Evolutionary conservation across 2,329 filamentous ascomycete genomes (phyloP).

Genomic region (Fusarium chaquense): DNA sequence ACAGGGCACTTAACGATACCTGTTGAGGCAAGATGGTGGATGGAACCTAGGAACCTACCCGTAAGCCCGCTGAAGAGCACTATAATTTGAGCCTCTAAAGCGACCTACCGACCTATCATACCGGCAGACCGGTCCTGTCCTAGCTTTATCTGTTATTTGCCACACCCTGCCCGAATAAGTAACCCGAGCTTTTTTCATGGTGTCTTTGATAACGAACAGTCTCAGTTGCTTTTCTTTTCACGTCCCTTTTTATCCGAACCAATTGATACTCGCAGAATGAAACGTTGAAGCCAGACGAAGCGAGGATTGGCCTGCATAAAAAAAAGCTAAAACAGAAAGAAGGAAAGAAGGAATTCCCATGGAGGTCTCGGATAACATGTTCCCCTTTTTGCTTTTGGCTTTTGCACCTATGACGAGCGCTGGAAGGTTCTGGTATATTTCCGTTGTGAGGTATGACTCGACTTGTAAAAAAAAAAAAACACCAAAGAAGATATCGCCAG

Average conservation of each 20-base stretch:
- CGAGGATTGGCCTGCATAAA: slow-evolving; percentile 18
- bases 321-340: neutral
- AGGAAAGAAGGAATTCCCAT: neutral
- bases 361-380: neutral
- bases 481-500: slow-evolving; percentile 36
- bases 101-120: neutral
- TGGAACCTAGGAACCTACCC: neutral
- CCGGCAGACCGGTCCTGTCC: slow-evolving; percentile 28
- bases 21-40: slow-evolving; percentile 17
- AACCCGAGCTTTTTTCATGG: slow-evolving; percentile 33
- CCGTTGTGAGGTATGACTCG: slow-evolving; percentile 6
- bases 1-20: slow-evolving; percentile 31
- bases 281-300: slow-evolving; percentile 21
- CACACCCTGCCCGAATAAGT: slow-evolving; percentile 34
- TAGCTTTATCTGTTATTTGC: slow-evolving; percentile 1
- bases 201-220: slow-evolving; percentile 24
- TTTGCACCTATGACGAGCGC: neutral
- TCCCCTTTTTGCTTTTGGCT: neutral
- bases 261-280: slow-evolving; percentile 31
- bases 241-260: slow-evolving; percentile 36
- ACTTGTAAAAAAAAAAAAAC: slow-evolving; percentile 32
- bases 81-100: slow-evolving; percentile 20
- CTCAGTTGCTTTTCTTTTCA: neutral
- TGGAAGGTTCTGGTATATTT: neutral
- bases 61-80: slow-evolving; percentile 22